Evolutionary conservation across 148 eudicot genomes (phyloP), one percentile per base, ranked within the genome.

Genomic region (Linanthus parryae): DNA sequence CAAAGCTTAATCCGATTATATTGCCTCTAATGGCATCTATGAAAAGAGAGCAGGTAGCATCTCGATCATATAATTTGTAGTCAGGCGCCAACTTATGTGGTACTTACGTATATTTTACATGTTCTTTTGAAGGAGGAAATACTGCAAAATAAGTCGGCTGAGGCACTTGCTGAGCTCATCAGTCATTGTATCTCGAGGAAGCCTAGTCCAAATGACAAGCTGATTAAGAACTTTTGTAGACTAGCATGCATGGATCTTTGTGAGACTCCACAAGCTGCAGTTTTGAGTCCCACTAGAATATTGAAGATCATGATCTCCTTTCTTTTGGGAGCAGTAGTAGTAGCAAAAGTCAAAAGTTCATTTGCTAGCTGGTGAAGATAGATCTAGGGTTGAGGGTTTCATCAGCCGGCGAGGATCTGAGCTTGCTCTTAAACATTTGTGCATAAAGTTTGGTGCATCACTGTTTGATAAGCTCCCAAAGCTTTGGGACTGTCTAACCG

Each of bases 401-500:
- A 73, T 82, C 29, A 82, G 95, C 69, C 84, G 99, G 54, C 76
- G 96, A 54, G 99, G 99, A 47, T 80, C 99, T 53, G 99, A 94
- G 71, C 84, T 84, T 78, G 96, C 99, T 7, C 65, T 94, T 42
- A 84, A 76, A 70, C 81, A 84, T 73, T 73, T 94, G 67, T 84
- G 96, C 35, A 33, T 66, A 26, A 88, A 88, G 67, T 88, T 94
- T 58, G 91, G 96, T 62, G 68, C 77, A 52, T 58, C 70, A 26
- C 69, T 94, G 64, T 88, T 88, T 76, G 85, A 88, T 18, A 88
- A 66, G 62, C 78, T 94, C 47, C 96, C 99, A 33, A 94, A 88
- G 70, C 61, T 94, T 26, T 94, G 99, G 99, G 88, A 88, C 62
- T 94, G 95, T 60, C 92, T 94, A 21, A 80, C 95, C 39, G 99